Evolutionary conservation across 176 grass and related monocot genomes (phyloP), one percentile per base, ranked within the genome.

Genomic region (Bonia amplexicaulis): DNA sequence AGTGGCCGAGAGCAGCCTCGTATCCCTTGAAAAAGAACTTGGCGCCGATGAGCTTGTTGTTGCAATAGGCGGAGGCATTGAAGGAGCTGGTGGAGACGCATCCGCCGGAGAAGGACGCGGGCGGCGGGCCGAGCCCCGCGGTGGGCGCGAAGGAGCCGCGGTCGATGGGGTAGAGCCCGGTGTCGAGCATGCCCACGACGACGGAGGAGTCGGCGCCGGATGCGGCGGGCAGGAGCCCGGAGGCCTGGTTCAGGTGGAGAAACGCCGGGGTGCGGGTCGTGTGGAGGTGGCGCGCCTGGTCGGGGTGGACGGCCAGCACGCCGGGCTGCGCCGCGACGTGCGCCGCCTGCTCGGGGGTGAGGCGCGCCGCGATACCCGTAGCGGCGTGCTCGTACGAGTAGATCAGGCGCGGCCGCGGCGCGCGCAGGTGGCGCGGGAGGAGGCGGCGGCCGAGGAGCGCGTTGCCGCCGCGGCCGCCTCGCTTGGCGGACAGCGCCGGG

Each of bases 1-100:
- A 8, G 51, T 87, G 83, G 0, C 94, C 94, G 7, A 87, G 60
- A 4, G 64, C 89, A 16, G 82, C 82, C 76, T 97, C 91, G 25
- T 97, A 97, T 5, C 94, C 94, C 76, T 94, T 81, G 82, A 85
- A 94, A 44, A 94, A 97, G 87, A 97, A 92, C 71, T 90, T 86
- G 35, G 94, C 91, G 15, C 94, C 94, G 65, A 97, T 41, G 46
- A 97, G 87, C 91, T 97, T 94, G 71, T 63, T n/a, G 87, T 90
- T 97, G 84, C 91, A 97, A 71, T 75, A 82, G 3, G 40, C 65
- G 9, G 94, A 94, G 53, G 89, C 81, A 79, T 97, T 97, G 89
- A 94, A 97, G 53, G 82, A 23, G 47, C 20, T 40, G 45, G 85
- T 53, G 48, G 92, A 82, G 66, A 91, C 83, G 76, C 80, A 84